phyloP scores from a whole-genome alignment of 108 stramenopile species.

The Fragilariopsis cylindrus region DNA sequence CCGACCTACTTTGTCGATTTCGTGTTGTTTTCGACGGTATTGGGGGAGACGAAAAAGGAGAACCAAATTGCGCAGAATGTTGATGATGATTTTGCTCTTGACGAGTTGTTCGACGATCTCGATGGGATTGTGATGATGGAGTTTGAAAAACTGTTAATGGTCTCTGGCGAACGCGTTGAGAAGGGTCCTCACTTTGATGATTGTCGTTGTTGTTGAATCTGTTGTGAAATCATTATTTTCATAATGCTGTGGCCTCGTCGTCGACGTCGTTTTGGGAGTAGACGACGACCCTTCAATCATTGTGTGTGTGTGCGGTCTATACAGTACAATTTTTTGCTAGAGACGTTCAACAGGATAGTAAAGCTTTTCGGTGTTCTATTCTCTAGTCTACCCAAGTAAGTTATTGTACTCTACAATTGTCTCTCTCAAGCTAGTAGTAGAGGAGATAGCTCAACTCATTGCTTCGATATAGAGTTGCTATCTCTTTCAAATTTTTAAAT shows the following conservation, averaged over 20 bases:
- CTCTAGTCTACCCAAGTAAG: too few species aligned
- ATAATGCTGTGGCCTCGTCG: background rate
- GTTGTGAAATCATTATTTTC: background rate
- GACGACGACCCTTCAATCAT: conserved; percentile 6
- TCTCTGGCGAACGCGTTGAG: background rate
- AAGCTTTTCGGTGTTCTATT: too few species aligned
- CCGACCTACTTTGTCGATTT: background rate
- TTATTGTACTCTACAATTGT: too few species aligned
- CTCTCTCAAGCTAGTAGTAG: too few species aligned
- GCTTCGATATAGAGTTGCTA: too few species aligned
- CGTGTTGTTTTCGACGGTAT: background rate
- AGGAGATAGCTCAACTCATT: too few species aligned
- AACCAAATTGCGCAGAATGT: background rate
- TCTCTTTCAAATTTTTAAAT: too few species aligned
- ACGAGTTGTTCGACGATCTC: background rate
- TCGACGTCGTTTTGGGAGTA: background rate
- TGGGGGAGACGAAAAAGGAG: conserved; percentile 23
- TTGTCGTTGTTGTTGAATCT: background rate
- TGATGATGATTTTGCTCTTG: background rate
- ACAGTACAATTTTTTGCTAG: too few species aligned
- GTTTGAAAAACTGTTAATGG: background rate
- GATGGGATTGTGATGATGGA: conserved; percentile 2
- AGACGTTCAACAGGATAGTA: too few species aligned
- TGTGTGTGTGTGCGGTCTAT: background rate
- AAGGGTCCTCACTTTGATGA: background rate